Percentiles rank a stretch among this genome's conserved stretches.
phyloP scores from a whole-genome alignment of 192 early-diverging fungal species.

The Pecoramyces ruminantium region DNA sequence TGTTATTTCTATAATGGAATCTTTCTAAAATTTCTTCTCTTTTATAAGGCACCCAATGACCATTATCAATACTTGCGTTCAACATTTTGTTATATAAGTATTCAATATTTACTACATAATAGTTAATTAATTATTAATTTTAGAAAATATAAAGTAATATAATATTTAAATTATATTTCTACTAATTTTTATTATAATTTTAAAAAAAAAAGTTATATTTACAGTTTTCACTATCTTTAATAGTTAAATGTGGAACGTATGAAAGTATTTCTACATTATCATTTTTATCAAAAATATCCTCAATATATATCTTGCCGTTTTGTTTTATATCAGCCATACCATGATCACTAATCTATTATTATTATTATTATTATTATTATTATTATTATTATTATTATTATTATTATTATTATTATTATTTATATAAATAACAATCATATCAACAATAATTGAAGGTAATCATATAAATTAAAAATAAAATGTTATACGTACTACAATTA shows the following conservation, averaged over 20 bases:
- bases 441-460: too few species aligned
- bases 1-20: conserved; percentile 50
- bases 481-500: conserved; percentile 22
- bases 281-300: conserved; percentile 46
- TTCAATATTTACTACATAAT: conserved; percentile 15
- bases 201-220: too few species aligned
- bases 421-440: too few species aligned
- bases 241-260: conserved; percentile 36
- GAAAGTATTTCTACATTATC: conserved; percentile 10
- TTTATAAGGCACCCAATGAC: conserved; percentile 18
- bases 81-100: conserved; percentile 33
- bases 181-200: too few species aligned
- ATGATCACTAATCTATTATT: conserved; percentile 60
- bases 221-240: conserved; percentile 10
- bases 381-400: too few species aligned
- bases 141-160: too few species aligned
- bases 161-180: too few species aligned
- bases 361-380: too few species aligned
- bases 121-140: too few species aligned
- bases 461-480: too few species aligned
- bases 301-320: conserved; percentile 48
- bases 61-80: conserved; percentile 11
- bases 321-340: conserved; percentile 54
- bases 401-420: too few species aligned
- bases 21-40: conserved; percentile 51